These are phyloP conservation scores for Plantago major DNA, from an alignment of 257 asterid genomes.

Conservation along the genomic window DNA sequence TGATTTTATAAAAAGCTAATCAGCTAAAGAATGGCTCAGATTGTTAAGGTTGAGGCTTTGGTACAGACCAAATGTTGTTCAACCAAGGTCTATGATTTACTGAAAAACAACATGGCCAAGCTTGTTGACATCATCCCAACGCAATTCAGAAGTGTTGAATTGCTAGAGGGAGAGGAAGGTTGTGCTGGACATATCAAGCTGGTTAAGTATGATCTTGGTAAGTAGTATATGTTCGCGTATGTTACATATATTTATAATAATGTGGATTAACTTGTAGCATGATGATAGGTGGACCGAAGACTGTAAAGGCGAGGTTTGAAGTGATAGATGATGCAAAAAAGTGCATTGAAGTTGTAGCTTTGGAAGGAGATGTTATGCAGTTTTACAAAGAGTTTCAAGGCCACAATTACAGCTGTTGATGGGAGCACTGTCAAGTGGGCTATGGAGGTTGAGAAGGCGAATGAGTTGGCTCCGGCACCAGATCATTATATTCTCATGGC, in stretches of 20 bases:
- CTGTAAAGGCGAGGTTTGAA: slow-evolving; percentile 19
- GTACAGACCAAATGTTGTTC: slow-evolving; percentile 24
- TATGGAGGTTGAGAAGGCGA: slow-evolving; percentile 24
- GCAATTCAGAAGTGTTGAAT: slow-evolving; percentile 10
- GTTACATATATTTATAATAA: not conserved
- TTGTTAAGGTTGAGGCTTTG: slow-evolving; percentile 26
- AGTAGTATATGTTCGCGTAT: not conserved
- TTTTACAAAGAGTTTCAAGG: slow-evolving; percentile 13
- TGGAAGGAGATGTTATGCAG: slow-evolving; percentile 26
- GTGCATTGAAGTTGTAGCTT: not conserved
- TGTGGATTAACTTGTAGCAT: no score
- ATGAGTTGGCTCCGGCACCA: slow-evolving; percentile 27
- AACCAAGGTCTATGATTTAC: slow-evolving; percentile 18
- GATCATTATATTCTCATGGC: slow-evolving; percentile 21
- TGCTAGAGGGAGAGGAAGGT: slow-evolving; percentile 30
- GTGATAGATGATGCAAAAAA: slow-evolving; percentile 23
- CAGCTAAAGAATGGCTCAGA: slow-evolving; percentile 27
- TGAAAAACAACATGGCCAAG: slow-evolving; percentile 11
- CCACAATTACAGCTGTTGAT: slow-evolving; percentile 7
- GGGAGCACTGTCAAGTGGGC: slow-evolving; percentile 18
- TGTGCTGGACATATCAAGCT: slow-evolving; percentile 23
- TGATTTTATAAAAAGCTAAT: not conserved
- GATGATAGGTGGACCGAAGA: slow-evolving; percentile 14
- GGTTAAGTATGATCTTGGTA: slow-evolving; percentile 10
- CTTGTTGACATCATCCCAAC: slow-evolving; percentile 16